Evolutionary conservation across 1,284 basidiomycete genomes (phyloP).

Genomic region (Mycena citricolor): DNA sequence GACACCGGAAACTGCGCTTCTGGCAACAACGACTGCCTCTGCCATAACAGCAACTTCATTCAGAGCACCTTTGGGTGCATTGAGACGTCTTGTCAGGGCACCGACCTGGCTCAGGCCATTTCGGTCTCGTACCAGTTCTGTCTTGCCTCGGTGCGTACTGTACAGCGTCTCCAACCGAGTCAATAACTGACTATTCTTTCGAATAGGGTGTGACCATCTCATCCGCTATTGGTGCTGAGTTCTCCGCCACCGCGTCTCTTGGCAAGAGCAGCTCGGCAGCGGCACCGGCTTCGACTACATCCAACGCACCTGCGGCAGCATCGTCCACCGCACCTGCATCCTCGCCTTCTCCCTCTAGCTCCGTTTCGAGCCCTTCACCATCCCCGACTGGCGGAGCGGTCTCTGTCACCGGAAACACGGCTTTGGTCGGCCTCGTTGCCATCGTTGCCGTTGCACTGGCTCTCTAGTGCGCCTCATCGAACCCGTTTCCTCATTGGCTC

Average conservation of each 20-base stretch:
- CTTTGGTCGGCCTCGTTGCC: slow-evolving; percentile 18
- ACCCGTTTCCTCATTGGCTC: too few species aligned
- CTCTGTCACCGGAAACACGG: slow-evolving; percentile 9
- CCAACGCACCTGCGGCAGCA: slow-evolving; percentile 1
- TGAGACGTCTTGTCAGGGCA: slow-evolving; percentile 15
- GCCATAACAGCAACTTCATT: slow-evolving; percentile 22
- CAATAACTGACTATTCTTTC: not conserved
- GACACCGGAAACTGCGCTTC: slow-evolving; percentile 15
- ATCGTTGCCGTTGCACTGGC: slow-evolving; percentile 18
- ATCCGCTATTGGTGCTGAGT: slow-evolving; percentile 18
- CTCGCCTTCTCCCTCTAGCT: not conserved
- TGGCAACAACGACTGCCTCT: slow-evolving; percentile 21
- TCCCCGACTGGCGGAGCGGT: slow-evolving; percentile 11
- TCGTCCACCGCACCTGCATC: too few species aligned
- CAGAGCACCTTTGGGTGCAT: slow-evolving; percentile 21
- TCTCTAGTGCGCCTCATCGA: too few species aligned
- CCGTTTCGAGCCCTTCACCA: not conserved
- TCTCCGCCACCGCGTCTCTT: slow-evolving; percentile 17
- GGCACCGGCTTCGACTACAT: not conserved
- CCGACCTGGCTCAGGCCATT: slow-evolving; percentile 18
- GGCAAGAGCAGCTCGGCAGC: not conserved
- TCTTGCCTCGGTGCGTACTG: slow-evolving; percentile 10
- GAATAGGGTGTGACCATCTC: slow-evolving; percentile 9
- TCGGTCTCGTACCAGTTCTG: slow-evolving; percentile 14
- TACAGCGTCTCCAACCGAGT: not conserved